Percentiles rank a stretch among this genome's conserved stretches.
These are phyloP conservation scores for Allium fistulosum DNA, from an alignment of 106 monocot species.

Conservation along the genomic window DNA sequence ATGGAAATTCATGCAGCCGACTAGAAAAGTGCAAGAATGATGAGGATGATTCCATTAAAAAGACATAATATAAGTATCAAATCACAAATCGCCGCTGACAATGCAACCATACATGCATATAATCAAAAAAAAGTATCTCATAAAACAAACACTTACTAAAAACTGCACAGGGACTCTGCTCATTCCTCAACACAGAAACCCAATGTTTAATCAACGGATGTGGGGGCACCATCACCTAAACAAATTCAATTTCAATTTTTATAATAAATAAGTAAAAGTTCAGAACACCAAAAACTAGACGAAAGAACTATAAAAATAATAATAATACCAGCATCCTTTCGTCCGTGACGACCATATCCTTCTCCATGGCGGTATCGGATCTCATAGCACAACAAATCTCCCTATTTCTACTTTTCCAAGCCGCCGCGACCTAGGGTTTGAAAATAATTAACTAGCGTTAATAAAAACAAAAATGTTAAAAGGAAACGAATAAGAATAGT, in stretches of 20 bases:
- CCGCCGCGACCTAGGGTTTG: slow-evolving; percentile 19
- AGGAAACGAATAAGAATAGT: too few relatives aligned
- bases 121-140: neutral
- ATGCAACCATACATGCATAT: neutral
- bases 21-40: too few relatives aligned
- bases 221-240: slow-evolving; percentile 84
- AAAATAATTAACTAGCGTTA: slow-evolving; percentile 3
- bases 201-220: slow-evolving; percentile 98
- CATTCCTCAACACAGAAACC: slow-evolving; percentile 88
- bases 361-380: slow-evolving; percentile 21
- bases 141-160: slow-evolving; percentile 56
- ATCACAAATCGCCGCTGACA: too few relatives aligned
- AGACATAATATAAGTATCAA: too few relatives aligned
- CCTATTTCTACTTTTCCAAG: slow-evolving; percentile 6
- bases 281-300: too few relatives aligned
- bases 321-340: slow-evolving; percentile 39
- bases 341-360: slow-evolving; percentile 13
- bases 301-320: neutral
- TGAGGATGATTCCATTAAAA: too few relatives aligned
- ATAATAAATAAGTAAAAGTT: neutral
- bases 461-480: too few relatives aligned
- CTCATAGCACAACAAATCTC: slow-evolving; percentile 9
- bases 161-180: slow-evolving; percentile 67
- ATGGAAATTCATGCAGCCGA: too few relatives aligned
- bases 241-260: neutral